These are phyloP conservation scores for Coemansia sp. DNA, from an alignment of 192 early-diverging fungal genomes.

Conservation along the genomic window DNA sequence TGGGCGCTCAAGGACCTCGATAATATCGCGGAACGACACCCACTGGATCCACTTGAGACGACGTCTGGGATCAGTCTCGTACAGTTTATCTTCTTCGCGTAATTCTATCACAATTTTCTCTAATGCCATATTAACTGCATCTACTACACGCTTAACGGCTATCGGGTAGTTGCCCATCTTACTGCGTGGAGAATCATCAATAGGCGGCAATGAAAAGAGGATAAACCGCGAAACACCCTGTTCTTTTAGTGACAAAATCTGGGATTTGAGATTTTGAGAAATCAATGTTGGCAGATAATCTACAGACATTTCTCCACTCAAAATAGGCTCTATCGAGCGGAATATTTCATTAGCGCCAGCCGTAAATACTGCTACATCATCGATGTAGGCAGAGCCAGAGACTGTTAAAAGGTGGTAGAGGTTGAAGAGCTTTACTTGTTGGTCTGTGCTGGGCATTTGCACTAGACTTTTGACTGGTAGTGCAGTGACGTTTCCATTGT, in stretches of 20 bases:
- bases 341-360: constrained; percentile 56
- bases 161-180: constrained; percentile 55
- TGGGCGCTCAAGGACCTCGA: constrained; percentile 36
- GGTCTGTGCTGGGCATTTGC: constrained; percentile 55
- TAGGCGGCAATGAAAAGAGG: constrained; percentile 54
- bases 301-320: constrained; percentile 31
- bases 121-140: constrained; percentile 41
- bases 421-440: constrained; percentile 56
- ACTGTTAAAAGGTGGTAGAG: constrained; percentile 49
- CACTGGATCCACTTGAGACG: constrained; percentile 52
- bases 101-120: constrained; percentile 47
- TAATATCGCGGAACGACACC: constrained; percentile 50
- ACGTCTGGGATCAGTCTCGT: constrained; percentile 38
- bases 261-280: constrained; percentile 40
- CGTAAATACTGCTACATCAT: constrained; percentile 53
- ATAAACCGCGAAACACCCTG: constrained; percentile 46
- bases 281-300: constrained; percentile 53
- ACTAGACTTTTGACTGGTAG: constrained; percentile 49
- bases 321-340: constrained; percentile 51
- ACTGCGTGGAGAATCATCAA: constrained; percentile 56
- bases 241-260: constrained; percentile 51
- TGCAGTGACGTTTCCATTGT: constrained; percentile 54
- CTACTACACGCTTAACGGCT: constrained; percentile 37
- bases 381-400: constrained; percentile 43
- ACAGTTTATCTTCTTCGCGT: constrained; percentile 43